A percentile compares a stretch with the other conserved stretches of the same genome.
These are phyloP conservation scores for Quercus suber DNA, from an alignment of 306 rosid species.

Conservation along the genomic window DNA sequence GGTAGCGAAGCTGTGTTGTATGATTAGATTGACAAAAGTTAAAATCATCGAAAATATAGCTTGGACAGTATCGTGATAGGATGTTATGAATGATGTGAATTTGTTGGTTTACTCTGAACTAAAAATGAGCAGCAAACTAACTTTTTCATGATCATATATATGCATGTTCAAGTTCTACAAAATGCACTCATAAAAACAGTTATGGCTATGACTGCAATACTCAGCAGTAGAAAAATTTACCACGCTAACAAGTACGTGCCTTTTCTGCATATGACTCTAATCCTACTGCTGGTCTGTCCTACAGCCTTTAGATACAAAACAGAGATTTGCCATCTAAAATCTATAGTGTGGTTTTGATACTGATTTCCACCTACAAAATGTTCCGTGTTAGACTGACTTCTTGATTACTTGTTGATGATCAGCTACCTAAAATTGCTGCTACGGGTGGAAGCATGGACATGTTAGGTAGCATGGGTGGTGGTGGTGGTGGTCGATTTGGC, in stretches of 20 bases:
- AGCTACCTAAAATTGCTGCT: constrained; percentile 73
- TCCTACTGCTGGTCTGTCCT: background rate
- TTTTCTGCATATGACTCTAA: background rate
- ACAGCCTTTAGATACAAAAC: background rate
- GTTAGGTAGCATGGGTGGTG: constrained; percentile 49
- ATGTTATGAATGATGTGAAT: background rate
- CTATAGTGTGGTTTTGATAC: background rate
- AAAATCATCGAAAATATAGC: background rate
- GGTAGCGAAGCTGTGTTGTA: background rate
- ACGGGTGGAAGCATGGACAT: constrained; percentile 47
- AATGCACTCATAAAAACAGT: no score
- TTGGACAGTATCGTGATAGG: background rate
- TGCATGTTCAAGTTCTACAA: no score
- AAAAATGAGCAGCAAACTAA: background rate
- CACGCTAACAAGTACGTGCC: background rate
- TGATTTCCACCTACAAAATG: background rate
- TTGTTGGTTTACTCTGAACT: background rate
- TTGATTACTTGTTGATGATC: constrained; percentile 37
- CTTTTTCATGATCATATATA: no score
- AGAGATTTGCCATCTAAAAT: background rate
- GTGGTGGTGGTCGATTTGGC: constrained; percentile 49
- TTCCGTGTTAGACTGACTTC: constrained; percentile 10
- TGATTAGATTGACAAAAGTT: background rate
- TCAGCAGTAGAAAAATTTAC: background rate
- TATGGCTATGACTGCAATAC: background rate